Evolutionary conservation across 345 rosid species (phyloP), one percentile per base, ranked within the genome.

Genomic region (Schrenkiella parvula): DNA sequence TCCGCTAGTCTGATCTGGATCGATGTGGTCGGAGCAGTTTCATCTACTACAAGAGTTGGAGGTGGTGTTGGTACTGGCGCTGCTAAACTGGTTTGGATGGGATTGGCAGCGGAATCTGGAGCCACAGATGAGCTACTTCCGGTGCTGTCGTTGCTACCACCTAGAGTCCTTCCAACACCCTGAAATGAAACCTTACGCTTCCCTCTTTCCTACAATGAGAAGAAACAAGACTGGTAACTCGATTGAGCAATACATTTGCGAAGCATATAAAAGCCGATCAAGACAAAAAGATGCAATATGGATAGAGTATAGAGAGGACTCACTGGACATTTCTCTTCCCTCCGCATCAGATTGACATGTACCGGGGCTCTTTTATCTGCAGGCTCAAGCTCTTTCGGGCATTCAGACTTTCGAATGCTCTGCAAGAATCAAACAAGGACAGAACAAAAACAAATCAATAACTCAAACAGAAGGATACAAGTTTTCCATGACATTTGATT

Each of bases 351-450:
- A 78, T 91, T 95, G 60, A 91, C 99, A 81, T 88, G 93, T 46
- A 95, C 96, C 3, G 87, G 73, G 15, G 98, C 83, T 81, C 93
- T 95, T 73, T 77, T 83, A 83, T 91, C 97, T 0, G 86, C 90
- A 74, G 98, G 98, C 85, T 91, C 98, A 38, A 95, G 99, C 86
- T 89, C 99, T 79, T 84, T 88, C 6, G 99, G 99, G 64, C 99
- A 95, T 84, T 95, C 99, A 52, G 99, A 95, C 72, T 84, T 95
- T 64, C 85, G 83, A 78, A 95, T 95, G 79, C 99, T 95, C 99
- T 95, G 81, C 68, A 77, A 5, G 37, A 77, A 26, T 43, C 22
- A 35, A 55, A 58, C 53, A 51, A n/a, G 9, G 44, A 57, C 14
- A 43, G 11, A 46, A 28, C 21, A 46, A 66, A 43, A 47, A n/a